Percentiles rank a stretch among this genome's conserved stretches.
Conservation (phyloP, 2,329 filamentous ascomycete species). For the Penicillium brevicompactum region DNA sequence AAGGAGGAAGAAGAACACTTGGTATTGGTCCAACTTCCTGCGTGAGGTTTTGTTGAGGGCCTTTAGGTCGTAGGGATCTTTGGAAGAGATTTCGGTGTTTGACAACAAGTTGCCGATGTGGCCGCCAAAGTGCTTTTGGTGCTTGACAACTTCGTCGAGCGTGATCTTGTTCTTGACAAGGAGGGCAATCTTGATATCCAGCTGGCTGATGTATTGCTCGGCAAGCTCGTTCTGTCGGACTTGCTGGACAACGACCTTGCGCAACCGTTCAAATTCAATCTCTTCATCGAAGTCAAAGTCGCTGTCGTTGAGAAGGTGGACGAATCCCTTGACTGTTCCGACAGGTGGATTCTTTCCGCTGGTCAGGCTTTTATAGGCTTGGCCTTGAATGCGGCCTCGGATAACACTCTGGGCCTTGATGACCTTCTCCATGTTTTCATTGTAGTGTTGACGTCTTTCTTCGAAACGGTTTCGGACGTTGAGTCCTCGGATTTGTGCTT, state of each 20-base stretch:
- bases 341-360: slow-evolving; percentile 96
- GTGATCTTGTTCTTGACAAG: slow-evolving; percentile 99
- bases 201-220: slow-evolving; percentile 96
- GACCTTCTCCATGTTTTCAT: slow-evolving; percentile 97
- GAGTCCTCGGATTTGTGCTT: slow-evolving; percentile 72
- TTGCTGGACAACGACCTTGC: slow-evolving; percentile 95
- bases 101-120: slow-evolving; percentile 81
- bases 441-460: slow-evolving; percentile 86
- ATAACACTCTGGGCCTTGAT: slow-evolving; percentile 98
- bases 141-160: slow-evolving; percentile 92
- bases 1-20: slow-evolving; percentile 94
- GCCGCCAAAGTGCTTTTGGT: slow-evolving; percentile 94
- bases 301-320: slow-evolving; percentile 95
- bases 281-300: slow-evolving; percentile 99
- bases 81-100: slow-evolving; percentile 83
- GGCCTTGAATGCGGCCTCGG: slow-evolving; percentile 89
- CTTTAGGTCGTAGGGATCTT: slow-evolving; percentile 94
- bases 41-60: slow-evolving; percentile 95
- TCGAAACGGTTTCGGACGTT: slow-evolving; percentile 74
- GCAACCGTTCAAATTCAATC: slow-evolving; percentile 90
- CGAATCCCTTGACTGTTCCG: slow-evolving; percentile 95
- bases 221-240: slow-evolving; percentile 96
- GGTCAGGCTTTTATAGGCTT: slow-evolving; percentile 96
- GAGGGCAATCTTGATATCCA: slow-evolving; percentile 98
- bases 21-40: slow-evolving; percentile 93